Evolutionary conservation across 805 yeast species (phyloP).

Genomic region (Metschnikowia bowlesiae): DNA sequence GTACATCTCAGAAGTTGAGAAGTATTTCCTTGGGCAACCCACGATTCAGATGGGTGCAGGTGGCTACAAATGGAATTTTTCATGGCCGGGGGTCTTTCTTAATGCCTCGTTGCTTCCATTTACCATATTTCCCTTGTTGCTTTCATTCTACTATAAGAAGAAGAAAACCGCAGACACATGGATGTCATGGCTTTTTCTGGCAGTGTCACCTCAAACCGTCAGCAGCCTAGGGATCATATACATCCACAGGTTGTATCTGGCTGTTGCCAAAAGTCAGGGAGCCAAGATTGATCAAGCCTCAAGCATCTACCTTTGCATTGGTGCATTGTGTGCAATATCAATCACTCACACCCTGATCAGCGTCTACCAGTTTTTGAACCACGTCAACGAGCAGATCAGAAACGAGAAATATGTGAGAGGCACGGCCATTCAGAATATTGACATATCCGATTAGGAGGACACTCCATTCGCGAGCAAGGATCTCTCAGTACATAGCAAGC

Average conservation of each 20-base stretch:
- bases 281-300: neutral
- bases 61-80: neutral
- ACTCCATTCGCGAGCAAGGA: neutral
- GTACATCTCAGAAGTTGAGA: conserved; percentile 7
- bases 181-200: neutral
- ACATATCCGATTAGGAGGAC: neutral
- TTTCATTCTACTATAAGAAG: conserved; percentile 2
- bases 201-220: neutral
- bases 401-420: conserved; percentile 56
- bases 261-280: neutral
- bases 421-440: conserved; percentile 46
- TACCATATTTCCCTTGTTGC: conserved; percentile 11
- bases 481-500: neutral
- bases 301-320: neutral
- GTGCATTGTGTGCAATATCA: conserved; percentile 1
- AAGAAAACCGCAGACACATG: neutral
- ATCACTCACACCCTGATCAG: neutral
- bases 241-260: neutral
- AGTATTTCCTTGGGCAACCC: conserved; percentile 6
- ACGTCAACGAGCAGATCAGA: conserved; percentile 45
- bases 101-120: conserved; percentile 8
- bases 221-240: neutral
- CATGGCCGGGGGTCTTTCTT: conserved; percentile 11
- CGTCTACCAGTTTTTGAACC: conserved; percentile 3
- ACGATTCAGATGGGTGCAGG: neutral